A percentile compares a stretch with the other conserved stretches of the same genome.
Conservation (phyloP, 352 stramenopile genomes). For the Phytophthora pini region DNA sequence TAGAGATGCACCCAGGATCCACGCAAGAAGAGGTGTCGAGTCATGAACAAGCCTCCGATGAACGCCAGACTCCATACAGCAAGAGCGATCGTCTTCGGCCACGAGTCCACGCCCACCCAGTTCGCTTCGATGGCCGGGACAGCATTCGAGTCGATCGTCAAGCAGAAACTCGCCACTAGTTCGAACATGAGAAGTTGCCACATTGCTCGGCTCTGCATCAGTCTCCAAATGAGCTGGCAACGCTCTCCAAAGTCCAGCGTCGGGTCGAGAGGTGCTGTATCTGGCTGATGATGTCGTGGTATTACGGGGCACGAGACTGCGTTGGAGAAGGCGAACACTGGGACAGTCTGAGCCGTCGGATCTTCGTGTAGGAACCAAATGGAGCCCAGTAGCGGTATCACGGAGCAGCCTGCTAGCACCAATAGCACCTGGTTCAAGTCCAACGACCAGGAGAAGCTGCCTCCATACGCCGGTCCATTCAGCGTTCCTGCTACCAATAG, state of each 20-base stretch:
- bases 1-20: slow-evolving; percentile 61
- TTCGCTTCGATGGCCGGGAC: slow-evolving; percentile 57
- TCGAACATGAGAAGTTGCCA: slow-evolving; percentile 83
- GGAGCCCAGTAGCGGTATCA: slow-evolving; percentile 53
- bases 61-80: slow-evolving; percentile 67
- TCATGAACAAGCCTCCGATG: slow-evolving; percentile 60
- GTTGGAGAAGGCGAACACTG: slow-evolving; percentile 22
- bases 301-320: slow-evolving; percentile 10
- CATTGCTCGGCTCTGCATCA: slow-evolving; percentile 70
- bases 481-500: slow-evolving; percentile 61
- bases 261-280: slow-evolving; percentile 11
- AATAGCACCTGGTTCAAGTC: slow-evolving; percentile 40
- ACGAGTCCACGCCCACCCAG: slow-evolving; percentile 59
- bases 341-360: slow-evolving; percentile 11
- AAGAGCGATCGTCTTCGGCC: slow-evolving; percentile 54
- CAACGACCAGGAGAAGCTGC: slow-evolving; percentile 56
- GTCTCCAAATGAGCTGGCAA: slow-evolving; percentile 62
- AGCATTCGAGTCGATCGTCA: slow-evolving; percentile 58
- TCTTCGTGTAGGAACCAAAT: slow-evolving; percentile 71
- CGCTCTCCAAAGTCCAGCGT: slow-evolving; percentile 31
- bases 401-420: slow-evolving; percentile 38
- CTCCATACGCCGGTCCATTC: slow-evolving; percentile 66
- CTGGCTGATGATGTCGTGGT: neutral
- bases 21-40: slow-evolving; percentile 63
- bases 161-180: slow-evolving; percentile 63